These are phyloP conservation scores for Colletotrichum cordylinicola DNA, from an alignment of 2,329 filamentous ascomycete genomes.

Conservation along the genomic window DNA sequence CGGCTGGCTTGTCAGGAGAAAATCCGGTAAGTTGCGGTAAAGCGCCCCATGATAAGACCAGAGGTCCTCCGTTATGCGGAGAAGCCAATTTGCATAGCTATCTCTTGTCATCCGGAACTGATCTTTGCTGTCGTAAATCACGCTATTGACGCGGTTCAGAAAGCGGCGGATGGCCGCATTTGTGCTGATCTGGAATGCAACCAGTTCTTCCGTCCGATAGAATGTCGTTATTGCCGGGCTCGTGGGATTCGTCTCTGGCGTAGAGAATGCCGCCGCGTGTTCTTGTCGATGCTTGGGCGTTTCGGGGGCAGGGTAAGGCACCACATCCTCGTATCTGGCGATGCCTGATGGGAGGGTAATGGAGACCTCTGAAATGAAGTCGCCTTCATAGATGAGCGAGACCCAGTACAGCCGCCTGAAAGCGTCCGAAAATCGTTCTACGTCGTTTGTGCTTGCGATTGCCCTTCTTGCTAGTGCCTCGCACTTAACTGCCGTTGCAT, in stretches of 20 bases:
- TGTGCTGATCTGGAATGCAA: constrained; percentile 35
- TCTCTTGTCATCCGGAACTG: constrained; percentile 24
- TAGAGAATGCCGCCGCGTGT: not conserved
- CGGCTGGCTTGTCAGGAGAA: constrained; percentile 25
- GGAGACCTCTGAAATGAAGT: constrained; percentile 34
- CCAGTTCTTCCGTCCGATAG: constrained; percentile 27
- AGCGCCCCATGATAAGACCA: constrained; percentile 31
- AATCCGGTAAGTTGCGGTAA: constrained; percentile 30
- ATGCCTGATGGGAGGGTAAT: constrained; percentile 32
- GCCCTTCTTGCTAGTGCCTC: constrained; percentile 25
- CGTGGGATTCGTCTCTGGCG: not conserved
- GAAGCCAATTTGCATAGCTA: constrained; percentile 31
- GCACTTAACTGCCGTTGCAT: constrained; percentile 32
- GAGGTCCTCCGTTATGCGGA: constrained; percentile 28
- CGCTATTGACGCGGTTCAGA: constrained; percentile 33
- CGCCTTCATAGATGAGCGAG: constrained; percentile 33
- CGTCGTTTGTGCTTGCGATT: not conserved
- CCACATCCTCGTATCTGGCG: constrained; percentile 31
- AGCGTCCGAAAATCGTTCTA: constrained; percentile 20
- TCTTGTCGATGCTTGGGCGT: not conserved
- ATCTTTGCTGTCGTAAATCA: constrained; percentile 33
- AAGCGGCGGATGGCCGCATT: constrained; percentile 35
- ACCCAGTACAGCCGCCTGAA: constrained; percentile 34
- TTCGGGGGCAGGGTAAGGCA: constrained; percentile 26
- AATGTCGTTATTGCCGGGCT: not conserved